Conservation (phyloP, 352 stramenopile genomes). For the Albugo laibachii region DNA sequence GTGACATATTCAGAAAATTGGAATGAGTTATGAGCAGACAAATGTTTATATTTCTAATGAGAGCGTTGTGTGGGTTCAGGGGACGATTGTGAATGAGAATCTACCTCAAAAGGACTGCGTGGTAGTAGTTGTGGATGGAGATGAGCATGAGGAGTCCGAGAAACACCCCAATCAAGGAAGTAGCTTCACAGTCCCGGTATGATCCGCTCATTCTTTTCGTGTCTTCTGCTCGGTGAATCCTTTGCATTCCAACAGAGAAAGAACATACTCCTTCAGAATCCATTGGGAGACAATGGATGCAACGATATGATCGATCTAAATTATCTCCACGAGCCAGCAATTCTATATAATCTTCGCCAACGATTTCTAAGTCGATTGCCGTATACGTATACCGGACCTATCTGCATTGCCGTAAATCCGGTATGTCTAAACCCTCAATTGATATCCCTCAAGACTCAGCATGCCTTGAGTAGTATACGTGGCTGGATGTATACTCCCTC, state of each 20-base stretch:
- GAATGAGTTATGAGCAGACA: too few species aligned
- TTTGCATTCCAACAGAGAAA: slow-evolving; percentile 26
- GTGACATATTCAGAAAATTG: too few species aligned
- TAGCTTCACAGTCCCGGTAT: slow-evolving; percentile 28
- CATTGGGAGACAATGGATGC: slow-evolving; percentile 26
- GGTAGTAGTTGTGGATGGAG: slow-evolving; percentile 49
- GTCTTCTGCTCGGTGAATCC: not conserved
- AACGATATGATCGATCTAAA: slow-evolving; percentile 77
- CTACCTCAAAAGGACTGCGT: slow-evolving; percentile 63
- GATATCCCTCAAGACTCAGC: not conserved
- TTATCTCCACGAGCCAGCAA: slow-evolving; percentile 82
- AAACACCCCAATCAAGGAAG: slow-evolving; percentile 35
- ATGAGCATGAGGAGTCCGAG: slow-evolving; percentile 40
- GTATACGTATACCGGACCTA: slow-evolving; percentile 93
- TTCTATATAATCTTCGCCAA: slow-evolving; percentile 82
- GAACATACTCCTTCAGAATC: slow-evolving; percentile 58
- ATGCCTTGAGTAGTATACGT: slow-evolving; percentile 63
- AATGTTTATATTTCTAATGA: slow-evolving; percentile 70
- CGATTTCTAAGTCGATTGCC: slow-evolving; percentile 77
- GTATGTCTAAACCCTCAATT: slow-evolving; percentile 22
- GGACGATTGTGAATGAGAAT: slow-evolving; percentile 63
- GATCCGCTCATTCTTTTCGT: not conserved
- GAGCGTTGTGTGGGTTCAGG: slow-evolving; percentile 65
- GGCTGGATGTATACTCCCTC: slow-evolving; percentile 78
- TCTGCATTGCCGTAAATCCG: slow-evolving; percentile 95